Base-by-base conservation (phyloP, 2,329 filamentous ascomycete species). In the Ceratocystis albifundus region DNA sequence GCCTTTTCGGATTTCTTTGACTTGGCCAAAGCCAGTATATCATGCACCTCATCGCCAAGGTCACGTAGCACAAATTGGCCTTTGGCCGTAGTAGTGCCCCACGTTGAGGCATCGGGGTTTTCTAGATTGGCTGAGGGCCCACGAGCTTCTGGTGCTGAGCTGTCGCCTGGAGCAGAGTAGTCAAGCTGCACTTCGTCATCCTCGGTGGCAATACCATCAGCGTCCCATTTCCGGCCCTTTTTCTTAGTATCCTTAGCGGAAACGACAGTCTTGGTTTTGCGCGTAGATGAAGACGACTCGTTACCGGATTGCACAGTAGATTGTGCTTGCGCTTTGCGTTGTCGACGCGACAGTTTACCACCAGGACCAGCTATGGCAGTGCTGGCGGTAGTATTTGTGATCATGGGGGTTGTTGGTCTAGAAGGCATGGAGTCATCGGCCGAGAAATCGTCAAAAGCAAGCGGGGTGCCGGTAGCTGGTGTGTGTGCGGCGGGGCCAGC, bases 1-100 rank as follows among this genome's bases (percentile, higher is more conserved):
- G 53, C 45, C 53, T 66, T 64, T 57, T 66, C 57, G 20, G 15
- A 61, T 32, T 66, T 62, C 70, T 85, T 85, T 8, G 83, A 83
- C 71, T 90, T 86, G n/a, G 90, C 90, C 25, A 87, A 84, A 44
- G 90, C 85, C 57, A 99, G 80, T 66, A 99, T 96, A 45, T 86
- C 88, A 72, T 96, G 87, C 17, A 99, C 90, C 76, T 99, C 91
- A 70, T 96, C 90, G 69, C 92, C 93, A 5, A 99, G 78, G 72
- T 99, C 94, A 73, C 89, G 96, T 69, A 99, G 79, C 62, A 97
- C 87, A 72, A 97, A 99, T 73, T 96, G 89, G 64, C 94, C 94
- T 77, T 93, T 92, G 64, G 83, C 84, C 15, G 89, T 96, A 72
- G 85, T 87, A 45, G 83, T 89, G 45, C 94, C 94, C 90, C 91